phyloP scores from a whole-genome alignment of 768 basidiomycete genomes.

The Mrakia blollopis region DNA sequence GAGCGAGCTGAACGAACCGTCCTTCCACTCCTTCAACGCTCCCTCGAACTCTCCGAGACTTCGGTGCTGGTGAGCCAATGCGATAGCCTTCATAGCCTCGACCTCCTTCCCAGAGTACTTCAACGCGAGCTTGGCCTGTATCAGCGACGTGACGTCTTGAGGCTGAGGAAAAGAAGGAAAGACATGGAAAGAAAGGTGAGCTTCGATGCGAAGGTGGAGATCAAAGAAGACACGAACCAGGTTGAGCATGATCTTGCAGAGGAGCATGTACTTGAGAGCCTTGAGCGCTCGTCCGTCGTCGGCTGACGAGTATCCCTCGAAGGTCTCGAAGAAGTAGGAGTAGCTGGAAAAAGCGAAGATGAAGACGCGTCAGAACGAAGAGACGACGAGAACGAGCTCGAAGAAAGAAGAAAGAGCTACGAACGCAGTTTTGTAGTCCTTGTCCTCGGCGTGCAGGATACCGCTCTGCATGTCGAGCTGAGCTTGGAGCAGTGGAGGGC shows the following conservation, averaged over 20 bases:
- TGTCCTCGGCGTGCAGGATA: conserved; percentile 90
- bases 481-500: conserved; percentile 63
- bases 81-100: conserved; percentile 92
- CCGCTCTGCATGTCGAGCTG: conserved; percentile 65
- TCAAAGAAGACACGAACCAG: conserved; percentile 55
- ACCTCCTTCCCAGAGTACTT: conserved; percentile 88
- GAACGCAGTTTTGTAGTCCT: conserved; percentile 85
- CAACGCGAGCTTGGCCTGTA: conserved; percentile 77
- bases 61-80: conserved; percentile 85
- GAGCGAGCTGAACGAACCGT: conserved; percentile 51
- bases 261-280: conserved; percentile 93
- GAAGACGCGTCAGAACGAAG: background rate
- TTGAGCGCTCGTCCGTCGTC: conserved; percentile 71
- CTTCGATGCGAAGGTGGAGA: background rate
- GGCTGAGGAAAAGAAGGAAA: conserved; percentile 53
- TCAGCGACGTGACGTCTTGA: conserved; percentile 82
- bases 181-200: background rate
- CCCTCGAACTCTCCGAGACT: conserved; percentile 85
- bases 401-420: conserved; percentile 5
- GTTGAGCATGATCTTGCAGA: conserved; percentile 98
- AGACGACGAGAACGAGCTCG: background rate
- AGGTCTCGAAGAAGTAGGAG: conserved; percentile 95
- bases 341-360: conserved; percentile 47
- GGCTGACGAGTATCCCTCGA: conserved; percentile 77
- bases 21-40: conserved; percentile 76